Conservation (phyloP, 2,329 filamentous ascomycete genomes). For the Talaromyces verruculosus region DNA sequence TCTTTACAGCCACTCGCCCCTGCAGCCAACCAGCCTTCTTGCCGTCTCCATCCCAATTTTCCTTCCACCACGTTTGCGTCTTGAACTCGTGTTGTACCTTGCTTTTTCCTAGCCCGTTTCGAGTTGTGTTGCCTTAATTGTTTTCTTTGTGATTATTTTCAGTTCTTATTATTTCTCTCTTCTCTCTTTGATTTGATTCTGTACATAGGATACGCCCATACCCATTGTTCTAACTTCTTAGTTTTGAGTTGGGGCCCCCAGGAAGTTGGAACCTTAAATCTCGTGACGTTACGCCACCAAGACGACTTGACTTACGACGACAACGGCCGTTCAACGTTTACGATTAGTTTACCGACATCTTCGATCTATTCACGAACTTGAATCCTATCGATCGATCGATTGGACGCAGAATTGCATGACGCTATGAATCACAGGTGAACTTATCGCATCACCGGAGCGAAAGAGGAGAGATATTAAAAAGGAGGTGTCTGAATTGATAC, state of each 20-base stretch:
- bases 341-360: neutral
- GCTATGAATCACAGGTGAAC: constrained; percentile 6
- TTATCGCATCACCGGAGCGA: neutral
- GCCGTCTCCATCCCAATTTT: neutral
- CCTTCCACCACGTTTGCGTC: constrained; percentile 9
- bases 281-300: neutral
- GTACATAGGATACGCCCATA: neutral
- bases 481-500: neutral
- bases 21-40: neutral
- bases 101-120: neutral
- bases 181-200: neutral
- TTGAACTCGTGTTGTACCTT: neutral
- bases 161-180: neutral
- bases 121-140: neutral
- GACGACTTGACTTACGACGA: neutral
- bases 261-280: constrained; percentile 3
- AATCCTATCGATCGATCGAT: neutral
- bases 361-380: neutral
- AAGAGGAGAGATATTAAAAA: neutral
- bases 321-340: neutral
- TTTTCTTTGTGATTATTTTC: neutral
- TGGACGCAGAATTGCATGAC: neutral
- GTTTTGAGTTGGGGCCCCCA: neutral
- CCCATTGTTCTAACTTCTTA: neutral
- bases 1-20: neutral